These are phyloP conservation scores for Asclepias syriaca DNA, from an alignment of 257 asterid genomes.

Conservation along the genomic window DNA sequence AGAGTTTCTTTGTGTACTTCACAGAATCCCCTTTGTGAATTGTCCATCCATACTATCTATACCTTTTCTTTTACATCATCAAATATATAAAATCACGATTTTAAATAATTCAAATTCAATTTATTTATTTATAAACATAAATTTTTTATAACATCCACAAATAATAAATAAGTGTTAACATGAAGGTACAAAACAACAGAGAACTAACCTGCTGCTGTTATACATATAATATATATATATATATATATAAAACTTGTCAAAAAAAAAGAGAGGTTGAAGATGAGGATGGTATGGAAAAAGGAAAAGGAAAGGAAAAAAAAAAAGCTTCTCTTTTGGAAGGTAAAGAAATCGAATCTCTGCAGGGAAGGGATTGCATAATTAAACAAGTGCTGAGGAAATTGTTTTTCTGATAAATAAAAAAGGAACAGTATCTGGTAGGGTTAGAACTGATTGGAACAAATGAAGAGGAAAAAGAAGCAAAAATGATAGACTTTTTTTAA, in stretches of 20 bases:
- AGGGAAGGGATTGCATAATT: neutral
- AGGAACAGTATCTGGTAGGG: neutral
- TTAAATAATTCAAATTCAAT: too few species aligned
- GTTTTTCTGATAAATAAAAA: too few species aligned
- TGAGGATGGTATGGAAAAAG: neutral
- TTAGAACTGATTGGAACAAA: neutral
- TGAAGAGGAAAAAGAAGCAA: neutral
- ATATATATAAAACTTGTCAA: too few species aligned
- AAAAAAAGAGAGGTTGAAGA: neutral
- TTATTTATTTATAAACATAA: too few species aligned
- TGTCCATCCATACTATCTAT: neutral
- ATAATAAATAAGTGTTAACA: neutral
- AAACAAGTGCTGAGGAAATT: neutral
- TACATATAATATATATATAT: too few species aligned
- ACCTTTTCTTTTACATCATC: neutral
- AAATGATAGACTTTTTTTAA: neutral
- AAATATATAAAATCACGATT: too few species aligned
- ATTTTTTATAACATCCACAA: neutral
- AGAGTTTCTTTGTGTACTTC: neutral
- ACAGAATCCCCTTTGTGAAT: neutral
- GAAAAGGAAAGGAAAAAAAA: neutral
- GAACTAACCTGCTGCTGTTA: constrained; percentile 2
- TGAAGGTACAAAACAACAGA: neutral
- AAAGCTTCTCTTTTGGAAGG: neutral
- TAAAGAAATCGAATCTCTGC: constrained; percentile 7